Evolutionary conservation across 2,329 filamentous ascomycete species (phyloP), one percentile per base, ranked within the genome.

Genomic region (Cladosporium sp.): DNA sequence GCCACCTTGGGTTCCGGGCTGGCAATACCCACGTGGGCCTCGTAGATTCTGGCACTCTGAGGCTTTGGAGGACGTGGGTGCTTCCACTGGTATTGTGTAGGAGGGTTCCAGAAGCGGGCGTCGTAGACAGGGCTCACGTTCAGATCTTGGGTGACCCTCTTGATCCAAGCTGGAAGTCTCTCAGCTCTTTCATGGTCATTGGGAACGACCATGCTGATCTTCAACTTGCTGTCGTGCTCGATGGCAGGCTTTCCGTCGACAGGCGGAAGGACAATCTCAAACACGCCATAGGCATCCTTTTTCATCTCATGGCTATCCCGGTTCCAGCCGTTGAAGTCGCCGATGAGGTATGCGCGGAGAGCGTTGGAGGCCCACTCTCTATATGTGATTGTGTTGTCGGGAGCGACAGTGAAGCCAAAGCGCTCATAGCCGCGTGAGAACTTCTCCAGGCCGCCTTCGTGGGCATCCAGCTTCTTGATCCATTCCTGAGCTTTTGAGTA

Each of bases 11-110:
- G 81, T 57, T 97, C 92, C 1, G 91, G 88, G 2, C 89, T 93
- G 5, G 92, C 96, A 59, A 98, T 98, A 43, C 93, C 93, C 36
- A 98, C 90, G 64, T 98, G 93, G n/a, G 93, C 93, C 71, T 98
- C 93, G 70, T 98, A 98, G 52, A 98, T 90, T 43, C 93, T 85
- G n/a, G 81, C 82, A 61, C 90, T 95, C 51, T 76, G 69, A 1
- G 93, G 93, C 75, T 92, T 94, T 67, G 84, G 83, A 6, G 92
- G 93, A 43, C 85, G 80, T 40, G 79, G 62, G 68, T 97, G 80
- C 73, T 94, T 91, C 78, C 95, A 95, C 49, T 80, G 75, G 67
- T 97, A 97, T 63, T 74, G 81, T 64, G 94, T 83, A 3, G 90
- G 89, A 29, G 93, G 93, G 66, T 97, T 96, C 93, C 93, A 98